Conservation (phyloP, 352 stramenopile genomes). For the Phytophthora citrophthora region DNA sequence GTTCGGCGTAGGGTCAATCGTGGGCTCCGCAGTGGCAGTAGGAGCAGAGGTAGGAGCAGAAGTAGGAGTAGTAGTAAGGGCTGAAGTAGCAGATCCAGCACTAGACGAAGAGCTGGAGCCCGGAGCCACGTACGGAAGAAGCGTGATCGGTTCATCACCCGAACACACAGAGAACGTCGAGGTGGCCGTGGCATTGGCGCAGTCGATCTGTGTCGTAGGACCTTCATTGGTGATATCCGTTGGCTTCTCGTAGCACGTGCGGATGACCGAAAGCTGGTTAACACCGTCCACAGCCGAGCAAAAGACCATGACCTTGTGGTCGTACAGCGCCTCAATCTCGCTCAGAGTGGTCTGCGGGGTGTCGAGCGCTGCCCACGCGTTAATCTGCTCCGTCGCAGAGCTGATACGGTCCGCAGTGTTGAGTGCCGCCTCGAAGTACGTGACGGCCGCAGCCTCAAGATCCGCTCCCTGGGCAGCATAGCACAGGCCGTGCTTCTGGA, state of each 20-base stretch:
- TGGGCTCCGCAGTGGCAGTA: constrained; percentile 19
- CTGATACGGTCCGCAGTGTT: constrained; percentile 50
- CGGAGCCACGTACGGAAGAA: constrained; percentile 48
- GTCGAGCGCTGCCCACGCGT: constrained; percentile 51
- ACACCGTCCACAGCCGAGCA: constrained; percentile 61
- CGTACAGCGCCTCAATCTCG: constrained; percentile 57
- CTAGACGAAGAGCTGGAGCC: constrained; percentile 14
- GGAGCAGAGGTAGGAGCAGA: constrained; percentile 2
- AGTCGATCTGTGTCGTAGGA: constrained; percentile 61
- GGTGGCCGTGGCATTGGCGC: constrained; percentile 46
- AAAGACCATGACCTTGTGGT: constrained; percentile 67
- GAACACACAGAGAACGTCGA: constrained; percentile 63
- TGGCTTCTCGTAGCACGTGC: constrained; percentile 70
- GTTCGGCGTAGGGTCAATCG: constrained; percentile 7
- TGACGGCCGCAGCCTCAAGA: constrained; percentile 53
- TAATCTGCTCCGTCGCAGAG: constrained; percentile 57
- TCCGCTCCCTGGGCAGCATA: constrained; percentile 64
- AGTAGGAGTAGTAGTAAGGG: neutral
- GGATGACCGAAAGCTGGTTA: constrained; percentile 75
- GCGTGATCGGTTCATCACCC: constrained; percentile 48
- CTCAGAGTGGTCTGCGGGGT: constrained; percentile 41
- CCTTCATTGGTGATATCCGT: constrained; percentile 31
- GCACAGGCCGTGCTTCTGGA: constrained; percentile 86
- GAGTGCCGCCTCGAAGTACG: constrained; percentile 72
- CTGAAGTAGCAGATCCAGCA: constrained; percentile 10